Base-by-base conservation (phyloP, 2,329 filamentous ascomycete genomes). In the Fusarium praegraminearum region DNA sequence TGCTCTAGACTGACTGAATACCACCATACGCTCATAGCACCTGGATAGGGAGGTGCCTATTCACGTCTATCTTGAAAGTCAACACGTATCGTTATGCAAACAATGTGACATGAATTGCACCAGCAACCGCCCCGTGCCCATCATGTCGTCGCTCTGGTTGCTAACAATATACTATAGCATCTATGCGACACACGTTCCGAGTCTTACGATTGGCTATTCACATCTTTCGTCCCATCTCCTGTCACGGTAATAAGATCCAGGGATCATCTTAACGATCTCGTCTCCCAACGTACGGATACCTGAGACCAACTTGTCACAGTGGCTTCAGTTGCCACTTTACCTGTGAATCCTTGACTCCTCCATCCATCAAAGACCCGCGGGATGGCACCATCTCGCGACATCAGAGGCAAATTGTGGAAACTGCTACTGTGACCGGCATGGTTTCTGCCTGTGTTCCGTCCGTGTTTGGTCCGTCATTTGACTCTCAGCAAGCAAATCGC, bases 301-400 rank as follows among this genome's bases (percentile, higher is more conserved):
- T 61, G 55, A 66, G 24, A 65, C 54, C 33, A 30, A 38, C 15
- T 43, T 43, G 62, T 67, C 51, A 58, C 62, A 54, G 45, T 52
- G 30, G 38, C 54, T 58, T 60, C 50, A 35, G 41, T 33, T 30
- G 40, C 20, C 33, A 57, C 36, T 54, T 58, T 59, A 15, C 18
- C 35, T n/a, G 33, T 35, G 45, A 35, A 60, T 40, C 15, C 59
- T 54, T 36, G 54, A 40, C 53, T 46, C 65, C 46, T 46, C 41
- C 46, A 43, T 53, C 50, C 26, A 56, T 50, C n/a, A 58, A 58
- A 56, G 40, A 57, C 36, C 33, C 22, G 65, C 57, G 54, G 55
- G 68, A 73, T 74, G 63, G 72, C 72, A 74, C 71, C 63, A 73
- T 70, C 69, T 57, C 43, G 41, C 66, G 22, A 54, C 57, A 49